Base-by-base conservation (phyloP, 176 grass and related monocot species). In the Hordeum vulgare region DNA sequence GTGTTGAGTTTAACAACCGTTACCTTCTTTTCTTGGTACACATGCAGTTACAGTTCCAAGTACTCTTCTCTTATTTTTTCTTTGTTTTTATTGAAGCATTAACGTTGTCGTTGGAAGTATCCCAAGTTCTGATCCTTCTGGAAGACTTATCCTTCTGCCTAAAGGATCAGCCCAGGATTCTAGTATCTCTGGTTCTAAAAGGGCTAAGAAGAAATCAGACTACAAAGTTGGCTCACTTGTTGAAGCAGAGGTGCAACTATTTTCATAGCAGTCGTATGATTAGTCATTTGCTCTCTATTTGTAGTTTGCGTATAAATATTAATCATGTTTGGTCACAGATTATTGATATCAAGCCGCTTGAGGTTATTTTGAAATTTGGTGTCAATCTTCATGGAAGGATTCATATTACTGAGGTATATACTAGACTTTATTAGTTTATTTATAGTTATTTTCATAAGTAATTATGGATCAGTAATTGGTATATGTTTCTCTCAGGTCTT, bases 321-420 rank as follows among this genome's bases (percentile, higher is more conserved):
- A 20, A 53, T 68, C 9, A 9, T 83, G 35, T 56, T 85, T 85
- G 40, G 41, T 53, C 24, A 41, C 71, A 97, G 92, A 81, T 97
- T 92, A 73, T 92, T 42, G 87, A 93, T 66, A 98, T 95, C 74
- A 98, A 98, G 63, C 91, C 90, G 71, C 89, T 98, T 47, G 93
- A 95, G 68, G 59, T 98, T 72, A 18, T 88, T 88, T 33, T 95
- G 78, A 91, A 91, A 86, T 91, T 91, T 88, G 89, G 90, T 87
- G 67, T 9, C 65, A 91, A 88, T 81, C 68, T 86, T 88, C 89
- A 84, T 79, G 92, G 96, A 76, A 90, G 89, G 88, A 77, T 98
- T 70, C 96, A 98, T 87, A 88, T 95, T 82, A 95, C 93, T n/a
- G 93, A 98, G 93, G 96, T 98, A 74, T 80, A 61, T 27, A 36